Evolutionary conservation across 2,329 filamentous ascomycete genomes (phyloP).

Genomic region (Orbilia blumenaviensis): DNA sequence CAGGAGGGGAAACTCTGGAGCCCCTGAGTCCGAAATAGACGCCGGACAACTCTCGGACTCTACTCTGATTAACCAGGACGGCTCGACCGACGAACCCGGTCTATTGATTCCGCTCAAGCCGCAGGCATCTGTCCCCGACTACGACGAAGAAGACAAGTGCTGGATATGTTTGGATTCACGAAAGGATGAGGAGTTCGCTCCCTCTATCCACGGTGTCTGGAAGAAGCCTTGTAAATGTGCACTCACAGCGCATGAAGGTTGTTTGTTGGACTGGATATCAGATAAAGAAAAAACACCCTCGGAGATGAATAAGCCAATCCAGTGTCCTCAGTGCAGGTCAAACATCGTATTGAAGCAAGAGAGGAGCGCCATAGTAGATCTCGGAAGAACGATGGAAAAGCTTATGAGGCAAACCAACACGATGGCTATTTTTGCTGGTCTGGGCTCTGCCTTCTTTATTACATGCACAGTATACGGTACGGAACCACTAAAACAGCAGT

Average conservation of each 20-base stretch:
- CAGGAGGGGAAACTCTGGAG: constrained; percentile 19
- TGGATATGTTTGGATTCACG: constrained; percentile 76
- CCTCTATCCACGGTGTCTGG: constrained; percentile 70
- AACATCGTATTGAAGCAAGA: constrained; percentile 80
- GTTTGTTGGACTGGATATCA: constrained; percentile 91
- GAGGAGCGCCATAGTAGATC: constrained; percentile 75
- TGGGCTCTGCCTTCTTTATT: constrained; percentile 47
- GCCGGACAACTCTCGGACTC: constrained; percentile 32
- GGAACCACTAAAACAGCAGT: constrained; percentile 58
- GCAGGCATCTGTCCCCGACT: constrained; percentile 23
- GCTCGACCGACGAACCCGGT: constrained; percentile 42
- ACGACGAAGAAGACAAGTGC: constrained; percentile 64
- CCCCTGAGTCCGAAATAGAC: constrained; percentile 35
- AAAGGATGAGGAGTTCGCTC: constrained; percentile 68
- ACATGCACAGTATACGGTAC: constrained; percentile 57
- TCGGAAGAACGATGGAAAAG: constrained; percentile 70
- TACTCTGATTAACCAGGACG: constrained; percentile 42
- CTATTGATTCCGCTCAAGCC: constrained; percentile 45
- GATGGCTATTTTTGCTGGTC: constrained; percentile 70
- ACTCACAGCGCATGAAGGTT: constrained; percentile 87
- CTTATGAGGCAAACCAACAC: constrained; percentile 70
- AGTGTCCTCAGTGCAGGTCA: constrained; percentile 89
- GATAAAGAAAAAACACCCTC: constrained; percentile 67
- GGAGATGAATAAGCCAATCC: constrained; percentile 68
- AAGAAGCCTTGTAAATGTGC: constrained; percentile 89